These are phyloP conservation scores for Phyllostachys edulis DNA, from an alignment of 176 grass and related monocot genomes.

Conservation along the genomic window DNA sequence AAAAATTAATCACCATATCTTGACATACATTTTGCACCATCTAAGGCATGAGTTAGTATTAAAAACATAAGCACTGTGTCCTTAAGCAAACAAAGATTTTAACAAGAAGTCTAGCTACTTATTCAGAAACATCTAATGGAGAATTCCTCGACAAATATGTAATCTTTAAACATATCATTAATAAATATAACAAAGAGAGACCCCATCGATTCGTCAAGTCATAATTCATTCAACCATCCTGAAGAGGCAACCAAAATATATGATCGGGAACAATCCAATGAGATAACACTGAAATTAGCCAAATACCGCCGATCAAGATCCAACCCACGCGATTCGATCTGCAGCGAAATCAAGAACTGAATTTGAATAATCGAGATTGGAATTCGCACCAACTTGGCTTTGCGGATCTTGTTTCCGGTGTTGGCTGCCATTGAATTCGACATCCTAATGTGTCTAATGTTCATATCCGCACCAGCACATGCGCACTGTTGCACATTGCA, in stretches of 20 bases:
- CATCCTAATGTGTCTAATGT: not conserved
- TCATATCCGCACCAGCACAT: too few relatives aligned
- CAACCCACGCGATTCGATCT: constrained; percentile 1
- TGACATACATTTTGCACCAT: too few relatives aligned
- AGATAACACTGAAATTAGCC: not conserved
- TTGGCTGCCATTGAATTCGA: constrained; percentile 51
- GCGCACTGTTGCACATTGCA: too few relatives aligned
- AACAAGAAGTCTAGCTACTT: too few relatives aligned
- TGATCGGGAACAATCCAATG: not conserved
- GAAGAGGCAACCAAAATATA: not conserved
- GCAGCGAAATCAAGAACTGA: constrained; percentile 17
- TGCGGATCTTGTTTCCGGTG: constrained; percentile 57
- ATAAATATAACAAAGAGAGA: not conserved
- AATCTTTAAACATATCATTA: not conserved
- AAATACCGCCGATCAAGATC: constrained; percentile 31
- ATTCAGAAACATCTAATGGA: too few relatives aligned
- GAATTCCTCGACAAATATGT: constrained; percentile 18
- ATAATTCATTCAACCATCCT: not conserved
- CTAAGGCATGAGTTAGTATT: too few relatives aligned
- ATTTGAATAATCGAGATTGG: not conserved
- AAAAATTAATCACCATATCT: too few relatives aligned
- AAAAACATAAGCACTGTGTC: too few relatives aligned
- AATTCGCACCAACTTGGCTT: constrained; percentile 63
- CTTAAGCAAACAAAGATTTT: too few relatives aligned
- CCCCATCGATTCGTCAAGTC: constrained; percentile 5